Evolutionary conservation across 2,329 filamentous ascomycete species (phyloP), one percentile per base, ranked within the genome.

Genomic region (Cordyceps fumosorosea): DNA sequence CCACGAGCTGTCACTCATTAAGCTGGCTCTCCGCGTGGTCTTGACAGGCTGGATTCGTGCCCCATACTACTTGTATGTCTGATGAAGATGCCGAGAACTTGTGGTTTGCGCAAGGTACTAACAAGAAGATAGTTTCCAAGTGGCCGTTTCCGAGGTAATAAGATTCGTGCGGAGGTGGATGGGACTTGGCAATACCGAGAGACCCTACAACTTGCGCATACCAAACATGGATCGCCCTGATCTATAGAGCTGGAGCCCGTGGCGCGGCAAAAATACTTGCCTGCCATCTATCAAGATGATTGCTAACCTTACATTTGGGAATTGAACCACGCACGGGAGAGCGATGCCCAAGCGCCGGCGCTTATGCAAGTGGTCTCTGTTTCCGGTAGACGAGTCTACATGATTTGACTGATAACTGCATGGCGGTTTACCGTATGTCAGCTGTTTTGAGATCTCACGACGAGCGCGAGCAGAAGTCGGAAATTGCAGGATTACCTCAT

Each of bases 181-280:
- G 53, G 60, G 60, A 14, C 34, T 62, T 3, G 20, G n/a, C 47
- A 62, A 57, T 8, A 22, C 16, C 6, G 42, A 54, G 26, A 47
- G 60, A 24, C 32, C 18, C 12, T 62, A 57, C 54, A 53, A 32
- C 22, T 47, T 56, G 53, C 50, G 54, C 14, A 37, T 57, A 8
- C 52, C 60, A 12, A 56, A 62, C 53, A 32, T 62, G 34, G 40
- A 62, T 26, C 60, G 60, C 20, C 60, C 60, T 1, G 60, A 62
- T 18, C 22, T 62, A 5, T 62, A 57, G 42, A 62, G 8, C 26
- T 14, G 22, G 8, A 7, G 3, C 10, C 3, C 16, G 8, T n/a
- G 16, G 29, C 5, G 29, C 8, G 29, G 6, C 29, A 29, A 29
- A 6, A 37, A 14, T 3, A 37, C 8, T 14, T 37, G 34, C 34